Percentiles rank a stretch among this genome's conserved stretches.
Evolutionary conservation across 2,329 filamentous ascomycete species (phyloP).

Genomic region (Chaetomiaceae sp.): DNA sequence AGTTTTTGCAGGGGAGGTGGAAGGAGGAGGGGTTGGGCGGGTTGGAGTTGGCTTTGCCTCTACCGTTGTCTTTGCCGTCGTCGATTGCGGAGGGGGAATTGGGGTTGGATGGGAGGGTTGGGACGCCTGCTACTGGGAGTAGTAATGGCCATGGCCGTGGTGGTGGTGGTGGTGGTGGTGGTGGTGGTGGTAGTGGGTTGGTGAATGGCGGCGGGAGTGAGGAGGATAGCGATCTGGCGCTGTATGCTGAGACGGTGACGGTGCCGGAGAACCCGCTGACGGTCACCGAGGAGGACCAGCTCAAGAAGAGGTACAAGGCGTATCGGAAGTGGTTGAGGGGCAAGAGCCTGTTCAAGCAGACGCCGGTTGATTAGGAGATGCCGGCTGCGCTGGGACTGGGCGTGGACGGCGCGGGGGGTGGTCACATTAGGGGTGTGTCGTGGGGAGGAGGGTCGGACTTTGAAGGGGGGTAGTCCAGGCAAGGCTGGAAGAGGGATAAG

Average conservation of each 20-base stretch:
- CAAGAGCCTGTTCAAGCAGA: constrained; percentile 95
- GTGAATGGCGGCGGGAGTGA: constrained; percentile 36
- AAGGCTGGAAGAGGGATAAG: background rate
- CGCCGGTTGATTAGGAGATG: constrained; percentile 50
- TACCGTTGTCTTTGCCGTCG: too few species aligned
- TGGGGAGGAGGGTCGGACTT: background rate
- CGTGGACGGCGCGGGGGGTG: background rate
- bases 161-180: background rate
- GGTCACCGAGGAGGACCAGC: constrained; percentile 78
- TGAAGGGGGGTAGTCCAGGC: background rate
- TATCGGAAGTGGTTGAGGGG: constrained; percentile 93
- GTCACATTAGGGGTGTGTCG: background rate
- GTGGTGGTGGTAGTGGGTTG: background rate
- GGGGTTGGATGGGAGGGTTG: constrained; percentile 52
- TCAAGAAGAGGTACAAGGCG: constrained; percentile 94
- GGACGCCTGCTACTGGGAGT: too few species aligned
- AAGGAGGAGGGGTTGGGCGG: constrained; percentile 50
- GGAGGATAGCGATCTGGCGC: constrained; percentile 61
- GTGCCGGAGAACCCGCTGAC: constrained; percentile 80
- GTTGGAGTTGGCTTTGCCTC: constrained; percentile 50
- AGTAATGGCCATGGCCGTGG: too few species aligned
- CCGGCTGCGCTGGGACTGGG: background rate
- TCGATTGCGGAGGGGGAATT: too few species aligned
- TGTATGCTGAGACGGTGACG: constrained; percentile 72
- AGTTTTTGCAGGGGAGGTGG: constrained; percentile 70